These are phyloP conservation scores for Reticulascus tulasneorum DNA, from an alignment of 2,329 filamentous ascomycete species.

Conservation along the genomic window DNA sequence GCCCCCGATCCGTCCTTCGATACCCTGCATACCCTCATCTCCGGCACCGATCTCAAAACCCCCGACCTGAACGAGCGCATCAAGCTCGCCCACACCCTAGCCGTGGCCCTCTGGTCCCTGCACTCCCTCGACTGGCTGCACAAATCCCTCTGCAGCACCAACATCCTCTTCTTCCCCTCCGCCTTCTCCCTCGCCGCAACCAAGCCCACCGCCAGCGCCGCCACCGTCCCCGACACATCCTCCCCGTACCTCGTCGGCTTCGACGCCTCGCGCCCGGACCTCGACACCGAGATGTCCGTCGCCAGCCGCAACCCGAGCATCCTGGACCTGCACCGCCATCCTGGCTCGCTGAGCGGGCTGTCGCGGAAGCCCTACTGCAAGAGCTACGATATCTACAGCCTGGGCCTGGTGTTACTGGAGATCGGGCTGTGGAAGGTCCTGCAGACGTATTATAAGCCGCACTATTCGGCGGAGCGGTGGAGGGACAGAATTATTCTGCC, in stretches of 20 bases:
- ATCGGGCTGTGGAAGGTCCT: slow-evolving; percentile 45
- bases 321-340: slow-evolving; percentile 43
- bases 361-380: slow-evolving; percentile 37
- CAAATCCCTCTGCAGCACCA: slow-evolving; percentile 52
- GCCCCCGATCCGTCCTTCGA: slow-evolving; percentile 30
- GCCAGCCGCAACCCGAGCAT: slow-evolving; percentile 37
- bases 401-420: slow-evolving; percentile 48
- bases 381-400: slow-evolving; percentile 48
- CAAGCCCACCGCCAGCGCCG: slow-evolving; percentile 29
- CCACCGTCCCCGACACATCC: slow-evolving; percentile 34
- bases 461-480: slow-evolving; percentile 38
- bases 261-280: slow-evolving; percentile 49
- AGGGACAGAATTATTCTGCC: slow-evolving; percentile 37
- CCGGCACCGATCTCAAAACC: slow-evolving; percentile 34
- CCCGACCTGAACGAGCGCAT: slow-evolving; percentile 42
- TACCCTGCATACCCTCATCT: slow-evolving; percentile 35
- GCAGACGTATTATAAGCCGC: slow-evolving; percentile 34
- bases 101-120: slow-evolving; percentile 43
- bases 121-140: slow-evolving; percentile 53
- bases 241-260: slow-evolving; percentile 47
- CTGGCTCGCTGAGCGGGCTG: slow-evolving; percentile 32
- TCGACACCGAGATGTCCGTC: slow-evolving; percentile 45
- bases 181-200: slow-evolving; percentile 27
- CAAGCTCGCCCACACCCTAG: slow-evolving; percentile 36
- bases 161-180: slow-evolving; percentile 49